Evolutionary conservation across 768 basidiomycete species (phyloP).

Genomic region (Lentinula boryana): DNA sequence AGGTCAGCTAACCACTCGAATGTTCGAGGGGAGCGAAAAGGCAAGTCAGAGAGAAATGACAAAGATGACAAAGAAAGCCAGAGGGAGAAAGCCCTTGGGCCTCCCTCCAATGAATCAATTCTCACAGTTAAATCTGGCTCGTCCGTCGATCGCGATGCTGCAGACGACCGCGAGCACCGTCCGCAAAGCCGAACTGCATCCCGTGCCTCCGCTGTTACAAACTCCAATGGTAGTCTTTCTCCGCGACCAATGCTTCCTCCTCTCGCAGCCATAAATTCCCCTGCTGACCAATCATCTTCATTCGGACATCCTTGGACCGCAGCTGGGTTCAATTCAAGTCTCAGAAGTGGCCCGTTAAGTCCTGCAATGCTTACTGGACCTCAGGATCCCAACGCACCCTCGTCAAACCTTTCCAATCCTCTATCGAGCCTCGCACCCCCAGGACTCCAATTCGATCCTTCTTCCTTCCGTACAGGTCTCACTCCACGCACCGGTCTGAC

Average conservation of each 20-base stretch:
- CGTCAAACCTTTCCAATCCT: slow-evolving; percentile 12
- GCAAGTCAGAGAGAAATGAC: slow-evolving; percentile 9
- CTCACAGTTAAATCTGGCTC: slow-evolving; percentile 18
- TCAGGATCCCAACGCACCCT: slow-evolving; percentile 35
- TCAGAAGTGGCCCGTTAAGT: slow-evolving; percentile 89
- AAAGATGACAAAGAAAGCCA: background rate
- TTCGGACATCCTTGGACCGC: slow-evolving; percentile 46
- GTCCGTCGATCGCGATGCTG: background rate
- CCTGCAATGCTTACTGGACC: slow-evolving; percentile 96
- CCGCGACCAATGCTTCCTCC: slow-evolving; percentile 78
- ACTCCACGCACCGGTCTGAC: slow-evolving; percentile 86
- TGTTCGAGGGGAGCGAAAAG: slow-evolving; percentile 33
- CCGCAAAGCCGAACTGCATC: slow-evolving; percentile 20
- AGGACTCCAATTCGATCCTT: slow-evolving; percentile 58
- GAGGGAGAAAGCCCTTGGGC: slow-evolving; percentile 11
- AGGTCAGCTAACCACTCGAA: slow-evolving; percentile 40
- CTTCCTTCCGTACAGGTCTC: slow-evolving; percentile 77
- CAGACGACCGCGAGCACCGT: background rate
- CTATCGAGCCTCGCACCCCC: slow-evolving; percentile 12
- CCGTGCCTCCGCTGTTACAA: slow-evolving; percentile 26
- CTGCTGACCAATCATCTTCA: slow-evolving; percentile 54
- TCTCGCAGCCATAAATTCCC: slow-evolving; percentile 71
- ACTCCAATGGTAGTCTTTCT: background rate
- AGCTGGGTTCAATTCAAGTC: slow-evolving; percentile 51
- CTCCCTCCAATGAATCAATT: slow-evolving; percentile 25